Base-by-base conservation (phyloP, 2,329 filamentous ascomycete genomes). In the Aspergillus phoenicis region DNA sequence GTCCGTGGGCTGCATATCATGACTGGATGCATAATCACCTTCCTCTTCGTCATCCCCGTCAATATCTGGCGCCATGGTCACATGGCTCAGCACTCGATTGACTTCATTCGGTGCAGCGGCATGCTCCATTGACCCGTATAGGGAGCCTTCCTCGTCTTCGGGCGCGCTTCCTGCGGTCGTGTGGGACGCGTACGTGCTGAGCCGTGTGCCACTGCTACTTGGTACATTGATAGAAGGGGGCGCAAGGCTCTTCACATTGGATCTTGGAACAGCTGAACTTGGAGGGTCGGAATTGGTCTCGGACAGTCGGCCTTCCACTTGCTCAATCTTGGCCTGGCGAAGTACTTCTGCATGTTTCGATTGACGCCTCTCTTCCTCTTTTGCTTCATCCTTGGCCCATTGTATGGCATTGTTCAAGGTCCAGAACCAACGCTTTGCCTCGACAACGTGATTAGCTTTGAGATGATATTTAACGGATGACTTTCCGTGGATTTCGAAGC, bases 371-470 rank as follows among this genome's bases (percentile, higher is more conserved):
- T 94, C 89, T 70, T 97, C 94, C 75, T 96, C 92, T 68, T 90
- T 93, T 7, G 92, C 93, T 78, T 98, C 95, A 71, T 99, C 95
- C 77, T 99, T 99, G 64, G 92, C 89, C 90, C 92, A 98, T 74
- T 98, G 95, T 53, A 99, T 99, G 5, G 95, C 94, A 75, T 99
- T 99, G 80, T 99, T 99, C 64, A 99, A 82, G 0, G 95, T 91
- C 95, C 95, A 99, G 77, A 96, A 99, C 95, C 95, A 99, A 58
- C 95, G 87, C 78, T 99, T 99, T 5, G 95, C 94, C 77, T 99
- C 95, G 28, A 98, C 94, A 73, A 97, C 91, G 77, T 99, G 95
- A 71, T 99, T 99, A 0, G 95, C 95, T 77, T 97, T 98, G 57
- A 99, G 84, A 52, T 96, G 94, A 75, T 99, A 99, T 78, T 97